Evolutionary conservation across 1,139 yeast genomes (phyloP).

Genomic region (Tardiomyces depauwii): DNA sequence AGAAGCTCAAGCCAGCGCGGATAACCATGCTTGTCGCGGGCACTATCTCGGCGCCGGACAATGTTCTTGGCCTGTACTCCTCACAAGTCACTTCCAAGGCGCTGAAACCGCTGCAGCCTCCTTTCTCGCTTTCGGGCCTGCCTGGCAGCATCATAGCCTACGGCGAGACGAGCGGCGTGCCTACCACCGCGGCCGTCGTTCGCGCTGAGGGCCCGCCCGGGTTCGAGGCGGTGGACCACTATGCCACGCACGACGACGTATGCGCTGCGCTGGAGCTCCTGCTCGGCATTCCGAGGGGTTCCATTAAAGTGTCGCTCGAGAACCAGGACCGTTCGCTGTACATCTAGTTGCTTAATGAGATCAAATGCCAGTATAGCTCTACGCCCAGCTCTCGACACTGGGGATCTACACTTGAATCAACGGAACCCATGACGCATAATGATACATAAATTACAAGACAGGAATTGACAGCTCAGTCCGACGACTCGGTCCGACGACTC

Average conservation of each 20-base stretch:
- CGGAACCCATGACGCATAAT: background rate
- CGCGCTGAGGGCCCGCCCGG: slow-evolving; percentile 22
- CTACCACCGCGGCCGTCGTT: slow-evolving; percentile 15
- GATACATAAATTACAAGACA: background rate
- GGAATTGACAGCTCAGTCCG: background rate
- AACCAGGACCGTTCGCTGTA: background rate
- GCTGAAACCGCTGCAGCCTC: slow-evolving; percentile 10
- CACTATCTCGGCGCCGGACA: background rate
- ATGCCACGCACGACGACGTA: slow-evolving; percentile 6
- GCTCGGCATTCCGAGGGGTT: background rate
- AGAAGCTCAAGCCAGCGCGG: background rate
- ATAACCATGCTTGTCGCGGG: background rate
- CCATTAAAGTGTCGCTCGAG: background rate
- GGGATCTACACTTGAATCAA: too few species aligned
- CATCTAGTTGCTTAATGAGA: background rate
- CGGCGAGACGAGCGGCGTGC: slow-evolving; percentile 8
- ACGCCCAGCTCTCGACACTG: too few species aligned
- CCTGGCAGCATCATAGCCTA: slow-evolving; percentile 16
- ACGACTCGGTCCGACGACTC: too few species aligned
- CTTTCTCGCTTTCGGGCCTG: slow-evolving; percentile 18
- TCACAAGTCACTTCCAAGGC: background rate
- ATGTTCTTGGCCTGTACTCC: background rate
- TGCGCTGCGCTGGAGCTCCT: background rate
- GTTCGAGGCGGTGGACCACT: slow-evolving; percentile 16
- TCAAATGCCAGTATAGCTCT: too few species aligned